A percentile compares a stretch with the other conserved stretches of the same genome.
Evolutionary conservation across 2,329 filamentous ascomycete genomes (phyloP).

Genomic region (Emmonsia crescens): DNA sequence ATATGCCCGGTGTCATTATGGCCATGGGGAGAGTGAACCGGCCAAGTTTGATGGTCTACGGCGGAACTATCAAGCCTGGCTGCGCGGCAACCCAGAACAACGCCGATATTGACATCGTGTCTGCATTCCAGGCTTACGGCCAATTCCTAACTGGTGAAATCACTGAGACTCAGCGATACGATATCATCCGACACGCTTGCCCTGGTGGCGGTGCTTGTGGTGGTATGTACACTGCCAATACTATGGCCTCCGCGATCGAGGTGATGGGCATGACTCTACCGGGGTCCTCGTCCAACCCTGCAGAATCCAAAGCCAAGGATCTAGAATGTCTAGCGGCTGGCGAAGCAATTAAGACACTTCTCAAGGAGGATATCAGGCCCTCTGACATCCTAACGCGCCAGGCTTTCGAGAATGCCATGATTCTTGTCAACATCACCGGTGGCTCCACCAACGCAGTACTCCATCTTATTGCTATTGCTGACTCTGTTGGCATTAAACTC

Average conservation of each 20-base stretch:
- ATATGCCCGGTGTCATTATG: conserved; percentile 89
- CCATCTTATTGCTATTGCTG: conserved; percentile 73
- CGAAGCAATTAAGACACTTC: conserved; percentile 60
- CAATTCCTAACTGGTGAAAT: conserved; percentile 90
- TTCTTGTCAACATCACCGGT: conserved; percentile 69
- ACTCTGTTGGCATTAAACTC: conserved; percentile 68
- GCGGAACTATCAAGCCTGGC: conserved; percentile 84
- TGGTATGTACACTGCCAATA: conserved; percentile 75
- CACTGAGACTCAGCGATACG: conserved; percentile 79
- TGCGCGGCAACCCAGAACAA: conserved; percentile 66
- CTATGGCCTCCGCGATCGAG: conserved; percentile 64
- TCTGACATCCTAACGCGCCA: conserved; percentile 68
- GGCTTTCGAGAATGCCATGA: conserved; percentile 79
- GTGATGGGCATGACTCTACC: conserved; percentile 69
- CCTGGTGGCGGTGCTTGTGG: conserved; percentile 74
- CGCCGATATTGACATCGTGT: conserved; percentile 80
- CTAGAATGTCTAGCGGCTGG: conserved; percentile 63
- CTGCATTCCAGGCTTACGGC: conserved; percentile 94
- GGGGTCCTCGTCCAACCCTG: conserved; percentile 68
- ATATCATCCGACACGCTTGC: conserved; percentile 88
- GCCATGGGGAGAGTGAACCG: conserved; percentile 93
- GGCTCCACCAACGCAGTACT: conserved; percentile 80
- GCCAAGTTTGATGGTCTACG: conserved; percentile 95
- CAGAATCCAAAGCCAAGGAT: conserved; percentile 60
- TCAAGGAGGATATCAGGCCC: conserved; percentile 67